Evolutionary conservation across 2,329 filamentous ascomycete species (phyloP).

Genomic region (Aureobasidium sp.): DNA sequence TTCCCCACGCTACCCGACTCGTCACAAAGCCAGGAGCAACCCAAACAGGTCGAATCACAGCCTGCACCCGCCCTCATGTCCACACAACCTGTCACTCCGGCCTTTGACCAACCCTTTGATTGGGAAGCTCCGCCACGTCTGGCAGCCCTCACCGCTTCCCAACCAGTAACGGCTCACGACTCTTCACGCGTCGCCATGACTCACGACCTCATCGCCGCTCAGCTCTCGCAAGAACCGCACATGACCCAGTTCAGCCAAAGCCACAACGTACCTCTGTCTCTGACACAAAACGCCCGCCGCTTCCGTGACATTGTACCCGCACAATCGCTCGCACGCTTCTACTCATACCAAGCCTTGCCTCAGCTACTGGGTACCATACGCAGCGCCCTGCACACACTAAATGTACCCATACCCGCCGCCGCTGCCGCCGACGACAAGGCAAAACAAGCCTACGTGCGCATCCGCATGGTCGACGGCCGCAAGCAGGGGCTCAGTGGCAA

Average conservation of each 20-base stretch:
- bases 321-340: conserved; percentile 83
- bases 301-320: conserved; percentile 89
- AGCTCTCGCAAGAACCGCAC: conserved; percentile 76
- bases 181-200: conserved; percentile 26
- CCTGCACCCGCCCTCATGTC: conserved; percentile 51
- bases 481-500: conserved; percentile 66
- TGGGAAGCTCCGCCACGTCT: conserved; percentile 69
- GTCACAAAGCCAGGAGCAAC: conserved; percentile 12
- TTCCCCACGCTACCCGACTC: conserved; percentile 59
- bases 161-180: conserved; percentile 35
- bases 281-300: conserved; percentile 79
- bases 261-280: conserved; percentile 68
- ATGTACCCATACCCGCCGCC: conserved; percentile 57
- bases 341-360: conserved; percentile 66
- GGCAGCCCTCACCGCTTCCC: conserved; percentile 39
- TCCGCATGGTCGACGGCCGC: conserved; percentile 65
- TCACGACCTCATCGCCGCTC: conserved; percentile 43
- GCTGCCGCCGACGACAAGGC: conserved; percentile 39
- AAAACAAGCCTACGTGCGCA: conserved; percentile 52
- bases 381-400: conserved; percentile 75
- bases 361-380: conserved; percentile 71
- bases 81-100: conserved; percentile 77
- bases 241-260: conserved; percentile 73
- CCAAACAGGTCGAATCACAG: conserved; percentile 26
- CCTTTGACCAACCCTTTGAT: conserved; percentile 65